A percentile compares a stretch with the other conserved stretches of the same genome.
Evolutionary conservation across 495 filamentous ascomycete species (phyloP).

Genomic region (Parathielavia hyrcaniae): DNA sequence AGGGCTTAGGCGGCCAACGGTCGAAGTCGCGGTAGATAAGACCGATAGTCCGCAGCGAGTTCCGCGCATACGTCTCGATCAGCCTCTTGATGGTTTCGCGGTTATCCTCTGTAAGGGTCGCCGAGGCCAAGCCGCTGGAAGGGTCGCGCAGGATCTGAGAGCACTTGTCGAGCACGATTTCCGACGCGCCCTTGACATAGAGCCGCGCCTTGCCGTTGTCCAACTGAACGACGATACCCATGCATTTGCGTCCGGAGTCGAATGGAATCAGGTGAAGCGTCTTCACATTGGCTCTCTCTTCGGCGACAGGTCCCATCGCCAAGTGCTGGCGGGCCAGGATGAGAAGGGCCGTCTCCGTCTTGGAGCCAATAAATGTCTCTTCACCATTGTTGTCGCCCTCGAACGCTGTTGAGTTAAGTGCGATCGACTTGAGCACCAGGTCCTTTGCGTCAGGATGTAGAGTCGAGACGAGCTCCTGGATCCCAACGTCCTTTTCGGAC

Average conservation of each 20-base stretch:
- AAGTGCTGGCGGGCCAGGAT: constrained; percentile 67
- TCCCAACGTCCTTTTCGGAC: constrained; percentile 22
- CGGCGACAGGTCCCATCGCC: constrained; percentile 63
- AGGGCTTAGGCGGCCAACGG: constrained; percentile 73
- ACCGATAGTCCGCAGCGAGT: constrained; percentile 81
- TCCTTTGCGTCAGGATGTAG: constrained; percentile 55
- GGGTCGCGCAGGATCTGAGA: constrained; percentile 67
- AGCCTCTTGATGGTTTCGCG: constrained; percentile 54
- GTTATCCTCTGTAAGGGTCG: constrained; percentile 52
- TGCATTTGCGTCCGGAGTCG: constrained; percentile 81
- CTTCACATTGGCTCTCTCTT: constrained; percentile 63
- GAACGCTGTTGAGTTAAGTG: constrained; percentile 83
- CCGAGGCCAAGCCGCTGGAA: constrained; percentile 50
- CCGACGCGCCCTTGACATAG: constrained; percentile 83
- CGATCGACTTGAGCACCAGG: constrained; percentile 66
- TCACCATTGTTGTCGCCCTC: constrained; percentile 72
- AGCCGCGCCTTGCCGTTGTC: constrained; percentile 60
- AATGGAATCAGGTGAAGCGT: constrained; percentile 74
- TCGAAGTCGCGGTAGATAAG: constrained; percentile 84
- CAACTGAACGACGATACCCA: constrained; percentile 71
- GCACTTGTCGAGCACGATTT: constrained; percentile 71
- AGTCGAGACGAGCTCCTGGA: constrained; percentile 35
- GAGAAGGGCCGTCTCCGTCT: constrained; percentile 82
- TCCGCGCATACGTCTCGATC: constrained; percentile 70
- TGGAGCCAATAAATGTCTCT: constrained; percentile 73